A percentile compares a stretch with the other conserved stretches of the same genome.
Conservation (phyloP, 2,329 filamentous ascomycete genomes). For the Zarea fungicola region DNA sequence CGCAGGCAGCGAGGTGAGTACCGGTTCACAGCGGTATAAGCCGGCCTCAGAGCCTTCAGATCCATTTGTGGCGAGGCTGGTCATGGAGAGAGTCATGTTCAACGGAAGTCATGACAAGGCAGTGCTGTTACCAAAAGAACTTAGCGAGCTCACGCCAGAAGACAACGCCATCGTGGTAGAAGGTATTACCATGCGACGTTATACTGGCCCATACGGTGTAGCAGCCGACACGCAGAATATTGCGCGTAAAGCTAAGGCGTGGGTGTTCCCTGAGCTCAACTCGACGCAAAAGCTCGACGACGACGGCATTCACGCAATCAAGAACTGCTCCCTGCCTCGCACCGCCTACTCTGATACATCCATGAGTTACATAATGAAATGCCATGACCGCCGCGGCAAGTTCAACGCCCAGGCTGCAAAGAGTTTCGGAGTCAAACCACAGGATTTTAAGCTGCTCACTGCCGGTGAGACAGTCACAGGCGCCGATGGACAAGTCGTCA, state of each 20-base stretch:
- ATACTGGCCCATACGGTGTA: constrained; percentile 56
- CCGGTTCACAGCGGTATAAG: constrained; percentile 15
- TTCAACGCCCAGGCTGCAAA: constrained; percentile 65
- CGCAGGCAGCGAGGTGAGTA: constrained; percentile 12
- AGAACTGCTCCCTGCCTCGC: constrained; percentile 51
- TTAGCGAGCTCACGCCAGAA: constrained; percentile 24
- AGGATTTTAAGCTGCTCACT: constrained; percentile 55
- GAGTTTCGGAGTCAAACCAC: constrained; percentile 55
- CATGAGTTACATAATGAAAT: constrained; percentile 82
- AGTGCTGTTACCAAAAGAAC: constrained; percentile 21
- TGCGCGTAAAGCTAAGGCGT: constrained; percentile 22
- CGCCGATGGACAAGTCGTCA: constrained; percentile 63
- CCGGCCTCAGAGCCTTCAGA: constrained; percentile 21
- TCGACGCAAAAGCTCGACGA: constrained; percentile 10
- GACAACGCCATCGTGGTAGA: constrained; percentile 53
- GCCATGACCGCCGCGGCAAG: constrained; percentile 70
- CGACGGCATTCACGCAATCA: constrained; percentile 19
- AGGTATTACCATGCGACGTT: constrained; percentile 61
- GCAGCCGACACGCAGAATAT: constrained; percentile 15
- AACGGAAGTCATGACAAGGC: constrained; percentile 25
- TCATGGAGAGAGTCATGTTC: constrained; percentile 33
- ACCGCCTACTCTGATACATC: constrained; percentile 62
- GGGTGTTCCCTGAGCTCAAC: constrained; percentile 20
- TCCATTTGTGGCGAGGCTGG: constrained; percentile 23
- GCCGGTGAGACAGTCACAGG: constrained; percentile 58